Evolutionary conservation across 2,329 filamentous ascomycete species (phyloP), one percentile per base, ranked within the genome.

Genomic region (Colletotrichum higginsianum): DNA sequence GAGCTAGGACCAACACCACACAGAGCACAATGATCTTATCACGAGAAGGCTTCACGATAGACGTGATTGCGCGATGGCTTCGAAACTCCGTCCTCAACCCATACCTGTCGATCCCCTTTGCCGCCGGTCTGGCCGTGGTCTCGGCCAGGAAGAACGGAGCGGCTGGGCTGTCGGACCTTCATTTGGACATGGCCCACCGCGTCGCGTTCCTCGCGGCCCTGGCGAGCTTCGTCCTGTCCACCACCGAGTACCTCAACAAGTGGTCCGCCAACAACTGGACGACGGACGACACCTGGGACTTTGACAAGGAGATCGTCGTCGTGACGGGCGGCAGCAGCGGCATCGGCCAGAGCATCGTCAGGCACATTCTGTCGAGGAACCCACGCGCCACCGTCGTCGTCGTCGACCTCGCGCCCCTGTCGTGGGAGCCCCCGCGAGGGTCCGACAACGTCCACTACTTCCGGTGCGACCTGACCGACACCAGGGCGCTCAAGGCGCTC

Each of bases 291-390:
- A 71, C 44, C 16, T 80, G 81, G 81, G 73, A 82, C 58, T 85
- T 83, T 82, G 74, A 77, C 6, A 77, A 77, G 4, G 84, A 86
- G 66, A 76, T 86, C 2, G 83, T 84, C 0, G 79, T 86, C 5
- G 81, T 86, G 2, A 86, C 84, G 1, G 84, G 84, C 4, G 84
- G 82, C 2, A 83, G 80, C 49, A 80, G 82, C 61, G 84, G 84
- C 3, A 84, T 86, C 57, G 84, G 84, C 1, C 75, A 76, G 35
- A 76, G 77, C 65, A 79, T 85, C 57, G 81, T 78, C 15, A 75
- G 78, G 60, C 78, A 68, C 58, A 79, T 82, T 12, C 72, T 77
- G 4, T n/a, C 58, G 2, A 52, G 68, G 8, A 80, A 78, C 74
- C 75, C 69, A 2, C 69, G 64, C 16, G 80, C 74, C 2, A 76